Conservation (phyloP, 1,139 yeast species). For the Zygoascus sp. region DNA sequence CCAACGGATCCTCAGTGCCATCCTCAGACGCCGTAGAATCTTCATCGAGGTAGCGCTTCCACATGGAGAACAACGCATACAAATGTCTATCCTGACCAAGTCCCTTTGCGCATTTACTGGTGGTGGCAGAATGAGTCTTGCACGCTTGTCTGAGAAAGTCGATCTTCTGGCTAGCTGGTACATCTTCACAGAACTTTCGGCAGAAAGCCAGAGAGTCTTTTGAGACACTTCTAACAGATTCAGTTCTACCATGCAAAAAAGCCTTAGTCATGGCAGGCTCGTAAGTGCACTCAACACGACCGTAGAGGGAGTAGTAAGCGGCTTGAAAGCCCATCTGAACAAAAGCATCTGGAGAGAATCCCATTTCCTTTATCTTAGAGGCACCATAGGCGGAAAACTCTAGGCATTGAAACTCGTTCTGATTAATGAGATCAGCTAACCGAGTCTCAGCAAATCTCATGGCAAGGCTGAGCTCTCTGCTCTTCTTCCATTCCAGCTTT, state of each 20-base stretch:
- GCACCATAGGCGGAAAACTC: conserved; percentile 77
- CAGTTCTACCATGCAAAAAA: conserved; percentile 87
- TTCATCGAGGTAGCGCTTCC: conserved; percentile 69
- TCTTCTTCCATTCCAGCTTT: conserved; percentile 83
- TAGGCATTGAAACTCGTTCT: conserved; percentile 78
- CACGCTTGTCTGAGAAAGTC: conserved; percentile 65
- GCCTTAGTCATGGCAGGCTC: conserved; percentile 95
- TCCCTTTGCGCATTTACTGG: conserved; percentile 67
- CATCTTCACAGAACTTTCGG: conserved; percentile 75
- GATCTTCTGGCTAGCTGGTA: conserved; percentile 58
- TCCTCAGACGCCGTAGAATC: conserved; percentile 24
- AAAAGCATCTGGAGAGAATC: conserved; percentile 90
- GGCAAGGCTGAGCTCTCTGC: conserved; percentile 70
- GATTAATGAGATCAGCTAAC: conserved; percentile 79
- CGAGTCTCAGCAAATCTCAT: conserved; percentile 89
- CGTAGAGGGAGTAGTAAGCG: conserved; percentile 86
- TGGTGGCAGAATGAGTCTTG: conserved; percentile 58
- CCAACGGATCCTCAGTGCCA: conserved; percentile 16
- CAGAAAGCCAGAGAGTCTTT: conserved; percentile 77
- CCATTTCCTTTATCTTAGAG: conserved; percentile 74
- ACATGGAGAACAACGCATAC: conserved; percentile 80
- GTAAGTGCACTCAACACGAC: conserved; percentile 88
- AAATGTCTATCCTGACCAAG: conserved; percentile 88
- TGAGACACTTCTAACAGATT: conserved; percentile 82
- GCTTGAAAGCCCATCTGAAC: conserved; percentile 94